Percentiles rank a stretch among this genome's conserved stretches.
Conservation (phyloP, 139 green algal genomes). For the Chlorella ohadii region DNA sequence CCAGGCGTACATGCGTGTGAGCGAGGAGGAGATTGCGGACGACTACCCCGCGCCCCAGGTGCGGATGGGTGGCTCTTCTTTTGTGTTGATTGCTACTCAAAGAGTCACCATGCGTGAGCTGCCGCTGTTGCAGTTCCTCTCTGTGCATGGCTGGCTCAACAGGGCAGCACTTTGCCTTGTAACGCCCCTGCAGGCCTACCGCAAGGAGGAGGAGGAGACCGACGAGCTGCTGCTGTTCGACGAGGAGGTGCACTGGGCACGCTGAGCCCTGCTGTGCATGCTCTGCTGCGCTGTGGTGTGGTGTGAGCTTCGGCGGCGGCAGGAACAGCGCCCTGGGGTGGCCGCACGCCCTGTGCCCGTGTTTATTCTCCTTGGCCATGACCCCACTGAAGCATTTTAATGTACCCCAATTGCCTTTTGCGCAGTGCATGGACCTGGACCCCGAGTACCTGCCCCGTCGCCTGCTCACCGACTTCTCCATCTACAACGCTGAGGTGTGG, state of each 20-base stretch:
- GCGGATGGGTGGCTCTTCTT: not conserved
- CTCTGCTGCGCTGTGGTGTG: not conserved
- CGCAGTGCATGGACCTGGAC: constrained; percentile 46
- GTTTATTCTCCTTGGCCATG: no score
- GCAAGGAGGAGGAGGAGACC: constrained; percentile 82
- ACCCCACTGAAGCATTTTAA: no score
- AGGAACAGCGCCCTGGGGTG: no score
- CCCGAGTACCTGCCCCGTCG: constrained; percentile 82
- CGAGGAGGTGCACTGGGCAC: constrained; percentile 67
- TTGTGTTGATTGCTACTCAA: no score
- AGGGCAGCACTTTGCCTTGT: no score
- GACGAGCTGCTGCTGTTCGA: constrained; percentile 90
- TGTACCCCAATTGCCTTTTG: no score
- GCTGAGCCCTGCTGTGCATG: no score
- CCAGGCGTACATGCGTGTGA: constrained; percentile 86
- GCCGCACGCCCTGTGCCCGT: no score
- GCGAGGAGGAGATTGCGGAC: constrained; percentile 92
- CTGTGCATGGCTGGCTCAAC: no score
- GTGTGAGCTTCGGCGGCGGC: no score
- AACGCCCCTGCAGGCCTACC: constrained; percentile 65
- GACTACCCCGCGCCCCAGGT: constrained; percentile 89
- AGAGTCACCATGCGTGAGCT: no score
- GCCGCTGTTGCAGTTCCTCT: no score
- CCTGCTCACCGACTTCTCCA: constrained; percentile 81
- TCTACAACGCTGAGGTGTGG: constrained; percentile 91